Conservation (phyloP, 805 yeast genomes). For the Saturnispora zaruensis region DNA sequence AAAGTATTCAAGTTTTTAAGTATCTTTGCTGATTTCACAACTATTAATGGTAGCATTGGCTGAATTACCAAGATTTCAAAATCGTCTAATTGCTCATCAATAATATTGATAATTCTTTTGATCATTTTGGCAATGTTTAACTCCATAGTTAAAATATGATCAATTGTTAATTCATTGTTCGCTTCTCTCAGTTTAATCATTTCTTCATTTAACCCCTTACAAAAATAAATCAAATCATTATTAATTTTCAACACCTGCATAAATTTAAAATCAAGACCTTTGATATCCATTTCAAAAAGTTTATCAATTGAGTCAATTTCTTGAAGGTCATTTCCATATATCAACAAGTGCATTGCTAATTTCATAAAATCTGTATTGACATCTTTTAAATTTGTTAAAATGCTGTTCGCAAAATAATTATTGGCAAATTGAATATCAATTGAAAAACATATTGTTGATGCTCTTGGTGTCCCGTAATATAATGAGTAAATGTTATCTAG, state of each 20-base stretch:
- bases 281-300: constrained; percentile 10
- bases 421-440: constrained; percentile 16
- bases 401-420: constrained; percentile 12
- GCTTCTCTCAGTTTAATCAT: constrained; percentile 5
- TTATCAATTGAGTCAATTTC: constrained; percentile 13
- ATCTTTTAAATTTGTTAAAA: constrained; percentile 7
- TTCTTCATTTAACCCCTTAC: constrained; percentile 6
- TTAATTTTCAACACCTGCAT: constrained; percentile 20
- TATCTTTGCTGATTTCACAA: constrained; percentile 23
- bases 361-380: constrained; percentile 17
- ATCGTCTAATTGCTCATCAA: constrained; percentile 28
- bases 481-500: constrained; percentile 47
- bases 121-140: constrained; percentile 24
- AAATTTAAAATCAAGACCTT: constrained; percentile 22
- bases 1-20: constrained; percentile 15
- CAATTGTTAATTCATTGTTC: constrained; percentile 17
- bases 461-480: constrained; percentile 37
- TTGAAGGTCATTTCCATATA: constrained; percentile 16
- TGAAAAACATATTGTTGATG: constrained; percentile 17
- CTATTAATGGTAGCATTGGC: constrained; percentile 21
- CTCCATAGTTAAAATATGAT: constrained; percentile 24
- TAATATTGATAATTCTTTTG: constrained; percentile 22
- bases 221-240: constrained; percentile 16
- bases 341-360: constrained; percentile 21
- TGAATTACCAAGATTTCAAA: constrained; percentile 21